Conservation (phyloP, 2,329 filamentous ascomycete species). For the Cladophialophora chaetospira region DNA sequence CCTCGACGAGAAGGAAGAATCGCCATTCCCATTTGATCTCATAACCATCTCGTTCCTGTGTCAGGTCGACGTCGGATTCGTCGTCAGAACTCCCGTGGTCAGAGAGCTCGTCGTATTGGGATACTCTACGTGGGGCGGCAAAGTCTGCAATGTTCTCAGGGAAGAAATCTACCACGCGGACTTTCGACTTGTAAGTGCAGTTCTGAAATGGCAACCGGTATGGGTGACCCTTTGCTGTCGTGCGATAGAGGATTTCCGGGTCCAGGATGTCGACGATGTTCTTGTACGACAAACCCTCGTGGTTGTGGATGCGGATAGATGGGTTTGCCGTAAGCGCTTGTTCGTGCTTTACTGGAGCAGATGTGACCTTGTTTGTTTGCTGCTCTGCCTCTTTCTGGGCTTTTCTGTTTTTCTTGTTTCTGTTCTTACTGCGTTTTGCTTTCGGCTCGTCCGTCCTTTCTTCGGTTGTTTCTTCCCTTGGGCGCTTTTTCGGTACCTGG, state of each 20-base stretch:
- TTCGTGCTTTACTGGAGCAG: neutral
- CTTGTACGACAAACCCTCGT: slow-evolving; percentile 42
- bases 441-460: slow-evolving; percentile 30
- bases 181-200: slow-evolving; percentile 64
- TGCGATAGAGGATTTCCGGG: slow-evolving; percentile 49
- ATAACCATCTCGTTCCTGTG: slow-evolving; percentile 16
- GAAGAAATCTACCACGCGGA: slow-evolving; percentile 80
- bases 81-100: slow-evolving; percentile 38
- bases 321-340: slow-evolving; percentile 9
- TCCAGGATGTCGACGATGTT: slow-evolving; percentile 54
- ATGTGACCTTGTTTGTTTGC: neutral
- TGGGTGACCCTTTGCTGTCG: slow-evolving; percentile 47
- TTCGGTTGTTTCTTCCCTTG: slow-evolving; percentile 35
- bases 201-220: slow-evolving; percentile 71
- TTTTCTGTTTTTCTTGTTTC: slow-evolving; percentile 34
- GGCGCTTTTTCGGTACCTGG: slow-evolving; percentile 23
- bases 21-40: slow-evolving; percentile 74
- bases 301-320: slow-evolving; percentile 51
- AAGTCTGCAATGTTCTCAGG: slow-evolving; percentile 74
- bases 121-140: slow-evolving; percentile 52
- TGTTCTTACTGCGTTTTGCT: slow-evolving; percentile 30
- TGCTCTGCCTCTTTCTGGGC: slow-evolving; percentile 19
- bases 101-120: slow-evolving; percentile 56
- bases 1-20: slow-evolving; percentile 78
- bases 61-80: slow-evolving; percentile 27